phyloP scores from a whole-genome alignment of 2,329 filamentous ascomycete species.

The Mycosphaerelloides madeirae region DNA sequence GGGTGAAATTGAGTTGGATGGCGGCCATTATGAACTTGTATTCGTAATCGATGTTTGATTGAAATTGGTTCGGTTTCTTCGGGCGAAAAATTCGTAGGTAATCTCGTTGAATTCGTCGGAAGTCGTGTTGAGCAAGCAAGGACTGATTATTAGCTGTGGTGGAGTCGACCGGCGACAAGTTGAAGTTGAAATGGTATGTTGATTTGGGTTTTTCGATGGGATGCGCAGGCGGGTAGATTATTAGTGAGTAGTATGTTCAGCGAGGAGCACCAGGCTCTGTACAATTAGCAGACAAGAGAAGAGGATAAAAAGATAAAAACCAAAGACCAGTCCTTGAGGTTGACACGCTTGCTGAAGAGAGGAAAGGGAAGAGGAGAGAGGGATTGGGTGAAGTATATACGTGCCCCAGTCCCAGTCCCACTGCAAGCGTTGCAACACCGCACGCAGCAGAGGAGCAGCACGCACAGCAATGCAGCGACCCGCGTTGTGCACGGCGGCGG shows the following conservation, averaged over 20 bases:
- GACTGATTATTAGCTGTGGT: slow-evolving; percentile 41
- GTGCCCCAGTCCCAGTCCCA: not conserved
- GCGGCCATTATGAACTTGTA: slow-evolving; percentile 61
- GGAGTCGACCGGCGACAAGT: slow-evolving; percentile 33
- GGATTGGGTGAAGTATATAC: slow-evolving; percentile 11
- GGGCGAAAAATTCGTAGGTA: slow-evolving; percentile 15
- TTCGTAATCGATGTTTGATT: slow-evolving; percentile 20
- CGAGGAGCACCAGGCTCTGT: slow-evolving; percentile 45
- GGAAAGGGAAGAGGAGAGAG: slow-evolving; percentile 18
- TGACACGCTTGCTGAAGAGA: slow-evolving; percentile 50
- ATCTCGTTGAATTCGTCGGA: slow-evolving; percentile 22
- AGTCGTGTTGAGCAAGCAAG: slow-evolving; percentile 45
- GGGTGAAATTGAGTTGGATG: slow-evolving; percentile 90
- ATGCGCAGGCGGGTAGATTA: slow-evolving; percentile 18
- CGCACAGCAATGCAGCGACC: slow-evolving; percentile 1
- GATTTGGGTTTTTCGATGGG: not conserved
- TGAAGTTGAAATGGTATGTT: slow-evolving; percentile 28
- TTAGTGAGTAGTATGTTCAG: slow-evolving; percentile 26
- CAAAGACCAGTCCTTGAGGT: slow-evolving; percentile 47
- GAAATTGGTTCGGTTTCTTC: slow-evolving; percentile 20
- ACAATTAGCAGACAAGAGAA: slow-evolving; percentile 37
- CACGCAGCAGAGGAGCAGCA: no score
- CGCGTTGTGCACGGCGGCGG: slow-evolving; percentile 6
- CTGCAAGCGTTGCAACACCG: no score
- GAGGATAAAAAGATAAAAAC: slow-evolving; percentile 35